phyloP scores from a whole-genome alignment of 306 rosid genomes.

The Lotus japonicus region DNA sequence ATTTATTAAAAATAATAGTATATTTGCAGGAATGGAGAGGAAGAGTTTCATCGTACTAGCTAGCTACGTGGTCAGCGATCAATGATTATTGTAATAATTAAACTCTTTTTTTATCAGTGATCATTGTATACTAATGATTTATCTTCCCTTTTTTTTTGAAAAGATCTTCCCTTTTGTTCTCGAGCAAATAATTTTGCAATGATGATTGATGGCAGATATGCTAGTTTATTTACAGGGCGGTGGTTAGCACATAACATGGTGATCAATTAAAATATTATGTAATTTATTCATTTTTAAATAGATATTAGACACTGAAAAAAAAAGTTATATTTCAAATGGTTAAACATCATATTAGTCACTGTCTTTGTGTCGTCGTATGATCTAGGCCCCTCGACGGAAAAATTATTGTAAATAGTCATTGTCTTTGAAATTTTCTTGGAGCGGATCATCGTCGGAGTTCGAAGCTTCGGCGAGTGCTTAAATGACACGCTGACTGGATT shows the following conservation, averaged over 20 bases:
- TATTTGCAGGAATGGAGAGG: neutral
- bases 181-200: constrained; percentile 36
- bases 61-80: neutral
- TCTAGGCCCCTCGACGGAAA: too few species aligned
- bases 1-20: too few species aligned
- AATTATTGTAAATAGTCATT: too few species aligned
- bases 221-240: constrained; percentile 30
- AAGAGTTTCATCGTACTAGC: neutral
- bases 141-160: constrained; percentile 8
- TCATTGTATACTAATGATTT: constrained; percentile 5
- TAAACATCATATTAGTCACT: too few species aligned
- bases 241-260: constrained; percentile 15
- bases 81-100: neutral
- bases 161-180: constrained; percentile 5
- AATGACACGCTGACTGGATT: too few species aligned
- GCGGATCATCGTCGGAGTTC: too few species aligned
- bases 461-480: too few species aligned
- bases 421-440: too few species aligned
- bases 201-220: constrained; percentile 20
- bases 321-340: too few species aligned
- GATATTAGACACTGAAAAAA: neutral
- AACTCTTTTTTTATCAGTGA: too few species aligned
- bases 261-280: neutral
- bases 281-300: neutral
- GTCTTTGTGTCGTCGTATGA: too few species aligned